These are phyloP conservation scores for Fragaria vesca DNA, from an alignment of 306 rosid species.

Conservation along the genomic window DNA sequence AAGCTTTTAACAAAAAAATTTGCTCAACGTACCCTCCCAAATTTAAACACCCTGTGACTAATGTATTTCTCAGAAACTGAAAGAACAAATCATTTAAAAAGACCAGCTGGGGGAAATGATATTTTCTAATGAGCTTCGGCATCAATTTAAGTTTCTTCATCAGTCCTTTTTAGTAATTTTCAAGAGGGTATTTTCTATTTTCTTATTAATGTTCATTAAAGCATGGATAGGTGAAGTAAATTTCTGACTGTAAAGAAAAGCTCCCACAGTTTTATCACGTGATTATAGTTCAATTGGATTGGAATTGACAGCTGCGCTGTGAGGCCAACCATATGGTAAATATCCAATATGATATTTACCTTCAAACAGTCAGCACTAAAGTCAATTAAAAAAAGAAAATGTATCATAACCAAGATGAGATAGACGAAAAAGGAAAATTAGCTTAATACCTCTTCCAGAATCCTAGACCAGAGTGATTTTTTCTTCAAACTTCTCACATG, in stretches of 20 bases:
- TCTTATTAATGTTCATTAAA: background rate
- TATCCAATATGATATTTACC: background rate
- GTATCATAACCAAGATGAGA: constrained; percentile 16
- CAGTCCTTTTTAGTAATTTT: background rate
- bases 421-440: constrained; percentile 19
- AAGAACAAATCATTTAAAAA: background rate
- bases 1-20: background rate
- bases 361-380: constrained; percentile 7
- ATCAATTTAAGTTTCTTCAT: background rate
- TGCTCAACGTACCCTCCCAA: background rate
- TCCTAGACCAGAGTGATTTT: constrained; percentile 92
- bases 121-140: background rate
- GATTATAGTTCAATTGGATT: background rate
- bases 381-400: background rate
- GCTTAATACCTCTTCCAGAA: constrained; percentile 90
- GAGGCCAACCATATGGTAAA: background rate
- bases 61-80: background rate
- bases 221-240: background rate
- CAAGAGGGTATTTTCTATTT: background rate
- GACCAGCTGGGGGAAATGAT: background rate
- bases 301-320: background rate
- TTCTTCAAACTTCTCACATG: constrained; percentile 90
- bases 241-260: background rate
- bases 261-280: background rate
- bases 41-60: background rate